Evolutionary conservation across 2,329 filamentous ascomycete genomes (phyloP), one percentile per base, ranked within the genome.

Genomic region (Fusarium phyllophilum): DNA sequence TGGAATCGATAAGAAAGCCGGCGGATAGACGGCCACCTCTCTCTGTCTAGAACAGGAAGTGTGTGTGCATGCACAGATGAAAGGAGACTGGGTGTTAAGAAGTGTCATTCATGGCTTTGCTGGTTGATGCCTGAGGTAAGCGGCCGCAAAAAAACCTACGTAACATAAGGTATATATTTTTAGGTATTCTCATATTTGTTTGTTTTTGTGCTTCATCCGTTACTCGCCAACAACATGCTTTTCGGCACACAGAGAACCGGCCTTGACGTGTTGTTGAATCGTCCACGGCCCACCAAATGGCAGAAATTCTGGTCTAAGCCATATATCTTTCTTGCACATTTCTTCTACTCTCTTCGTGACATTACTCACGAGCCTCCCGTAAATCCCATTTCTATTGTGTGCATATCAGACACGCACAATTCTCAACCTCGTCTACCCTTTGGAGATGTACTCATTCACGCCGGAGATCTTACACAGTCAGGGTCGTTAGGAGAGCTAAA

Each of bases 381-480:
- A 51, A 64, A 49, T 33, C 55, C 72, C 22, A 64, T 76, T 36
- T 79, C 70, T 13, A 64, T 85, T 12, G 82, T 84, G 18, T 86
- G 83, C 74, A 70, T 86, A 39, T 86, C 85, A 12, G 84, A 86
- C 70, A 86, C 84, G 17, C 84, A 86, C 76, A 84, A 83, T 68
- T 78, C 69, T 22, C 78, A 80, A 15, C 82, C 81, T 8, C 57
- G 62, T 3, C 67, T 87, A 14, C 84, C 84, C 3, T 42, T 70
- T 6, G 85, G 83, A 3, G 85, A 88, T 68, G 75, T 87, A 5
- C 80, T 88, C 20, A 79, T 87, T 56, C 85, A 88, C 66, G 84
- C 85, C 1, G 86, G 86, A 26, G 85, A 88, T 67, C 79, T 88
- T n/a, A 86, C 84, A 2, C 78, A 84, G 57, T 79, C 79, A n/a